These are phyloP conservation scores for Exutisphaerella laricina DNA, from an alignment of 2,329 filamentous ascomycete genomes.

Conservation along the genomic window DNA sequence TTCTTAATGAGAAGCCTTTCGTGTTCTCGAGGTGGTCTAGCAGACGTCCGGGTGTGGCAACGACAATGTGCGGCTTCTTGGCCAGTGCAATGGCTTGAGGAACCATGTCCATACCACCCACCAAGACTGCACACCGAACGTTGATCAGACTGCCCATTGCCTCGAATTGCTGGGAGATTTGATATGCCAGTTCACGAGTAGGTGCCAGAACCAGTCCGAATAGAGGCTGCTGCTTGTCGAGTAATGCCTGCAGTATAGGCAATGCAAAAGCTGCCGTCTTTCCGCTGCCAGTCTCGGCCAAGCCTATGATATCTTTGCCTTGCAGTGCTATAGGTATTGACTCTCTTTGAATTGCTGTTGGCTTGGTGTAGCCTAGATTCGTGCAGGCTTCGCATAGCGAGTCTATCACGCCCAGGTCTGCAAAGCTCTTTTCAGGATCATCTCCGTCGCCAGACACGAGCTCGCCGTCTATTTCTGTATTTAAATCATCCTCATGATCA, in stretches of 20 bases:
- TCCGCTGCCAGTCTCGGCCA: constrained; percentile 91
- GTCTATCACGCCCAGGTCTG: constrained; percentile 73
- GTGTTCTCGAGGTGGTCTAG: constrained; percentile 95
- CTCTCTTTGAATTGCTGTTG: constrained; percentile 83
- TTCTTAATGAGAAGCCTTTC: constrained; percentile 82
- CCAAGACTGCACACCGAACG: constrained; percentile 72
- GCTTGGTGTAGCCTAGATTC: constrained; percentile 71
- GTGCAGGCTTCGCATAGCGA: constrained; percentile 84
- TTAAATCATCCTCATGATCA: constrained; percentile 24
- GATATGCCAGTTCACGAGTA: constrained; percentile 85
- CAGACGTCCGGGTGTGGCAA: constrained; percentile 83
- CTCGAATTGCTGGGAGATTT: constrained; percentile 84
- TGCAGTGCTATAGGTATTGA: constrained; percentile 76
- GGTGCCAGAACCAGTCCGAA: constrained; percentile 90
- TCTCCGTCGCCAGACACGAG: constrained; percentile 30
- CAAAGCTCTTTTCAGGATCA: constrained; percentile 53
- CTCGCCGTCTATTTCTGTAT: constrained; percentile 30
- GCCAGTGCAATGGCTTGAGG: constrained; percentile 82
- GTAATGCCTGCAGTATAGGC: constrained; percentile 83
- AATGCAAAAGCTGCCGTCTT: constrained; percentile 95
- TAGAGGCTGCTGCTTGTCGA: constrained; percentile 60
- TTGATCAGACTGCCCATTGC: constrained; percentile 80
- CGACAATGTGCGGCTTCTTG: constrained; percentile 93
- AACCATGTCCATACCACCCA: constrained; percentile 95
- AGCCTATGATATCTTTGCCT: constrained; percentile 80